Evolutionary conservation across 345 rosid species (phyloP), one percentile per base, ranked within the genome.

Genomic region (Crucihimalaya himalaica): DNA sequence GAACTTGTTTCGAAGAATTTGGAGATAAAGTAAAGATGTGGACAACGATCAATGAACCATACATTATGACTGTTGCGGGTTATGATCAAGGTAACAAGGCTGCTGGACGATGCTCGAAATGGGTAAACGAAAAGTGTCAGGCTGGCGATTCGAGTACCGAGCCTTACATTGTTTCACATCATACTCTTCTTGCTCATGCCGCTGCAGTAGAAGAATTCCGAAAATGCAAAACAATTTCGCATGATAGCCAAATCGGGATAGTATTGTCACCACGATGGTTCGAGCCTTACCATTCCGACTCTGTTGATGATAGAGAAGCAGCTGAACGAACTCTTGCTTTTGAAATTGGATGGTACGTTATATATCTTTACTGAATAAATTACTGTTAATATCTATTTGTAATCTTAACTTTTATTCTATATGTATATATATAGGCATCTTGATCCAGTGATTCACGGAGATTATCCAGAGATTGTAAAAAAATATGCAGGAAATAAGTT

Each of bases 21-120:
- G 89, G 89, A 21, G 86, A 84, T 8, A 71, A 75, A 50, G 87
- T 86, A 0, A 84, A 84, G 42, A 81, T 82, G 63, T 86, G 89
- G 87, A 68, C 81, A 37, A 84, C 87, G 8, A 58, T 86, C 60
- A 86, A 83, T 15, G 86, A 86, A 16, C 89, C 89, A 1, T 72
- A 34, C 37, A 58, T 58, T 3, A 79, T 69, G 70, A 71, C 74
- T 18, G 18, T 69, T 16, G 70, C 81, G 1, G 84, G 82, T 19
- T 80, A 80, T 16, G 84, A 75, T 28, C 53, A 45, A 15, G 86
- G 86, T 5, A 59, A 46, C 28, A 57, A 63, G 29, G 84, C 82
- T 3, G 82, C 68, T 6, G 85, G 85, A 2, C 53, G 85, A 64
- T 82, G 85, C 34, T 82, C 85, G 0, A 35, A 47, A 47, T 72